phyloP scores from a whole-genome alignment of 2,329 filamentous ascomycete genomes.

The Diaporthe nobilis region DNA sequence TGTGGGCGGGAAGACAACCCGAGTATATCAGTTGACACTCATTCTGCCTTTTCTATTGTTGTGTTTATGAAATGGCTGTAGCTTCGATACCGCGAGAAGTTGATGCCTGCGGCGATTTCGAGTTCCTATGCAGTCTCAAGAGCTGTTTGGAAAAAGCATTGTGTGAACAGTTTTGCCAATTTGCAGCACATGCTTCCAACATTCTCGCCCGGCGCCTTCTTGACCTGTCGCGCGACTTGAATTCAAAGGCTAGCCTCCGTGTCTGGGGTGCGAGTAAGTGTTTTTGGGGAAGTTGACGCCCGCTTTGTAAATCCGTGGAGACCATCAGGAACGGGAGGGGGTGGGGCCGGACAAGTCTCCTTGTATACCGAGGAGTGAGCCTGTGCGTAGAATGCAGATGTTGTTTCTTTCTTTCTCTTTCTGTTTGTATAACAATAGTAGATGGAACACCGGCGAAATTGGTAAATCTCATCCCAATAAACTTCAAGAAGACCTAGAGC shows the following conservation, averaged over 20 bases:
- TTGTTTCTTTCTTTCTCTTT: not conserved
- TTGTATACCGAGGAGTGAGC: not conserved
- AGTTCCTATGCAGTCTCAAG: too few relatives aligned
- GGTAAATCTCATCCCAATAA: too few relatives aligned
- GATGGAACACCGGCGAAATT: not conserved
- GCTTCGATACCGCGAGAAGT: too few relatives aligned
- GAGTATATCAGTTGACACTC: too few relatives aligned
- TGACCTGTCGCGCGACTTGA: too few relatives aligned
- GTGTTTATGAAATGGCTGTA: too few relatives aligned
- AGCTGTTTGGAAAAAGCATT: too few relatives aligned
- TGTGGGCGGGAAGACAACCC: too few relatives aligned
- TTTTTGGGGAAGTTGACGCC: not conserved
- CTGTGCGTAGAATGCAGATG: not conserved
- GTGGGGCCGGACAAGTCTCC: not conserved
- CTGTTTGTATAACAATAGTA: too few relatives aligned
- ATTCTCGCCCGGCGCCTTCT: too few relatives aligned
- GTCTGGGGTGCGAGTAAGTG: not conserved
- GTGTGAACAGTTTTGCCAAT: not conserved
- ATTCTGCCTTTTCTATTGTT: too few relatives aligned
- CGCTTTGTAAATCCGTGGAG: not conserved
- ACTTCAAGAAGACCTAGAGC: not conserved
- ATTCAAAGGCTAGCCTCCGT: not conserved
- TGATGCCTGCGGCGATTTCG: too few relatives aligned
- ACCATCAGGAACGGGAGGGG: not conserved
- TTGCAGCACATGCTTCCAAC: not conserved